Conservation (phyloP, 768 basidiomycete species). For the Clitopilus hobsonii region DNA sequence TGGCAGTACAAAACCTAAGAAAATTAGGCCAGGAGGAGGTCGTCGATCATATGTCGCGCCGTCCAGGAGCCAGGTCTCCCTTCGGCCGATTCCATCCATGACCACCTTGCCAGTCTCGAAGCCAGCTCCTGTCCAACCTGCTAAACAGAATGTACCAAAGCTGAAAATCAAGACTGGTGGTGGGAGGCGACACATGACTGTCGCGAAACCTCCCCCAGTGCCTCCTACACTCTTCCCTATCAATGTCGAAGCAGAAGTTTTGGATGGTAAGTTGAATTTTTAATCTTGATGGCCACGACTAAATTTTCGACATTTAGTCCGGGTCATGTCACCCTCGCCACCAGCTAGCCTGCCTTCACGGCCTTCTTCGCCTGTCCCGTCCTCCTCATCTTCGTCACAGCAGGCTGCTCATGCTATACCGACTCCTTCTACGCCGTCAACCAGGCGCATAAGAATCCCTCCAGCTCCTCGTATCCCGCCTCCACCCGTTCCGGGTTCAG, state of each 20-base stretch:
- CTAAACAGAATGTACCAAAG: neutral
- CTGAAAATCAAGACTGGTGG: neutral
- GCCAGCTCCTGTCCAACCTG: neutral
- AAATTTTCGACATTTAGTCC: neutral
- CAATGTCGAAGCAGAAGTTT: neutral
- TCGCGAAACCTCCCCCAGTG: neutral
- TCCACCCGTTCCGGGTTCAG: neutral
- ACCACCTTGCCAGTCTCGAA: neutral
- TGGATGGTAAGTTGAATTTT: neutral
- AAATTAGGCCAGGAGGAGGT: neutral
- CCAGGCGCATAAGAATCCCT: neutral
- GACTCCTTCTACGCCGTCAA: neutral
- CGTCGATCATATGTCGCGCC: neutral
- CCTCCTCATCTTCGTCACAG: neutral
- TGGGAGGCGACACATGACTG: neutral
- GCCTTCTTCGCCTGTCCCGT: neutral
- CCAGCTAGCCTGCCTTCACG: neutral
- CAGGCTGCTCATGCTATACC: neutral
- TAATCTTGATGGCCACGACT: neutral
- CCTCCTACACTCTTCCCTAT: neutral
- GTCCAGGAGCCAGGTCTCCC: neutral
- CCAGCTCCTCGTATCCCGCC: neutral
- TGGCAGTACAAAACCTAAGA: neutral
- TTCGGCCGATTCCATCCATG: neutral
- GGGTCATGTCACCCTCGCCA: neutral